Evolutionary conservation across 129 eudicot species (phyloP).

Genomic region (Artemisia annua): DNA sequence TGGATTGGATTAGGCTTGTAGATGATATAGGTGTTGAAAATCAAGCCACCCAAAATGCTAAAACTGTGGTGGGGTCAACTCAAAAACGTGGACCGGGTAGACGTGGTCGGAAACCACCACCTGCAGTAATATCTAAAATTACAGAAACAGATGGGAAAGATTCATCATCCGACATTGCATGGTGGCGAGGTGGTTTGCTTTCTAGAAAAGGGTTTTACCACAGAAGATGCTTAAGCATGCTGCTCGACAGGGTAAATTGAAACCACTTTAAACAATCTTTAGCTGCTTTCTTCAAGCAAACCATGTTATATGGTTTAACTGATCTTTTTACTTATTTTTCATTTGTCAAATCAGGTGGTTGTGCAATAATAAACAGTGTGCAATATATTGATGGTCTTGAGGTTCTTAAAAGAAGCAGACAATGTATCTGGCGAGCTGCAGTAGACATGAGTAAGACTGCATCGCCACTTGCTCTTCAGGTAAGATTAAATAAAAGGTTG

Average conservation of each 20-base stretch:
- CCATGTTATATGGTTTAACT: constrained; percentile 1
- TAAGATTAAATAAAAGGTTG: constrained; percentile 18
- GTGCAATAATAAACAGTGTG: constrained; percentile 57
- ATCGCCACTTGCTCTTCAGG: constrained; percentile 95
- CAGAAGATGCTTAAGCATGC: constrained; percentile 52
- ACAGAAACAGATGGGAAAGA: constrained; percentile 51
- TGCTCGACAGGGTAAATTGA: constrained; percentile 66
- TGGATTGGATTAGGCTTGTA: constrained; percentile 79
- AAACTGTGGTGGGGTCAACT: constrained; percentile 44
- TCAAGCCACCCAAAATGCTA: constrained; percentile 46
- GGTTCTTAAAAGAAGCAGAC: constrained; percentile 78
- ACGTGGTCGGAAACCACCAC: constrained; percentile 63
- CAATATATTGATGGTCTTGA: constrained; percentile 73
- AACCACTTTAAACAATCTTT: not conserved
- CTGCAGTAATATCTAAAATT: constrained; percentile 41
- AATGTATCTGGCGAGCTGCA: constrained; percentile 86
- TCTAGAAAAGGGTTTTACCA: constrained; percentile 71
- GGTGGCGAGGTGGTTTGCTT: constrained; percentile 93
- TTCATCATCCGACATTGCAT: constrained; percentile 43
- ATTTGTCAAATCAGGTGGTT: constrained; percentile 63
- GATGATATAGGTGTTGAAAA: constrained; percentile 55
- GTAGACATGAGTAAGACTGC: constrained; percentile 78
- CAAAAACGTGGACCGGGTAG: constrained; percentile 82
- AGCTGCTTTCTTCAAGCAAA: not conserved
- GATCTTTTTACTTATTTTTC: constrained; percentile 6